A percentile compares a stretch with the other conserved stretches of the same genome.
Conservation (phyloP, 1,139 yeast genomes). For the Geotrichum klebahnii region DNA sequence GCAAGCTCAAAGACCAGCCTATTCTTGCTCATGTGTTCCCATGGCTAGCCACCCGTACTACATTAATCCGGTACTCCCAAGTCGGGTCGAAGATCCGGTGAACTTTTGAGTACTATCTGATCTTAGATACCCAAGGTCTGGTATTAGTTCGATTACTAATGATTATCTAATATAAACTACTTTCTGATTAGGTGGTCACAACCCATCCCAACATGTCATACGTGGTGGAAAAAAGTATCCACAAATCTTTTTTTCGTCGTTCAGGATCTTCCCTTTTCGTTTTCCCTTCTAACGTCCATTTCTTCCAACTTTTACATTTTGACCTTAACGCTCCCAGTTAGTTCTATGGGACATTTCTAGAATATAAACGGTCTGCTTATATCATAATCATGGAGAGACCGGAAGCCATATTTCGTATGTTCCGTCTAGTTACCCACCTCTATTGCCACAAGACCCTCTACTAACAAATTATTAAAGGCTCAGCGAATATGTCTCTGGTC, state of each 20-base stretch:
- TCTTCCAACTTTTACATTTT: not conserved
- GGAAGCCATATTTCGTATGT: constrained; percentile 25
- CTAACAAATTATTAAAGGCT: constrained; percentile 42
- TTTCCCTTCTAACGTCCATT: not conserved
- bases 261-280: not conserved
- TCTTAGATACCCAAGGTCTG: too few species aligned
- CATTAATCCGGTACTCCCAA: too few species aligned
- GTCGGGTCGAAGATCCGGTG: not conserved
- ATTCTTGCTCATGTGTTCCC: too few species aligned
- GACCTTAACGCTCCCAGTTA: constrained; percentile 1
- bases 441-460: constrained; percentile 2
- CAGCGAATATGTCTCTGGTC: constrained; percentile 92
- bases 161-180: not conserved
- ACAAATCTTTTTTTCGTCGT: not conserved
- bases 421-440: not conserved
- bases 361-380: not conserved
- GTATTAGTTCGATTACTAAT: not conserved
- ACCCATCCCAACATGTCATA: not conserved
- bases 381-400: constrained; percentile 22
- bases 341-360: not conserved
- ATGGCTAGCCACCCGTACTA: too few species aligned
- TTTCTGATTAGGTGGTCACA: not conserved
- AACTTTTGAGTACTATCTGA: not conserved
- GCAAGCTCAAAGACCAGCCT: too few species aligned
- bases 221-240: not conserved